A percentile compares a stretch with the other conserved stretches of the same genome.
phyloP scores from a whole-genome alignment of 352 stramenopile genomes.

The Aphanomyces euteiches region DNA sequence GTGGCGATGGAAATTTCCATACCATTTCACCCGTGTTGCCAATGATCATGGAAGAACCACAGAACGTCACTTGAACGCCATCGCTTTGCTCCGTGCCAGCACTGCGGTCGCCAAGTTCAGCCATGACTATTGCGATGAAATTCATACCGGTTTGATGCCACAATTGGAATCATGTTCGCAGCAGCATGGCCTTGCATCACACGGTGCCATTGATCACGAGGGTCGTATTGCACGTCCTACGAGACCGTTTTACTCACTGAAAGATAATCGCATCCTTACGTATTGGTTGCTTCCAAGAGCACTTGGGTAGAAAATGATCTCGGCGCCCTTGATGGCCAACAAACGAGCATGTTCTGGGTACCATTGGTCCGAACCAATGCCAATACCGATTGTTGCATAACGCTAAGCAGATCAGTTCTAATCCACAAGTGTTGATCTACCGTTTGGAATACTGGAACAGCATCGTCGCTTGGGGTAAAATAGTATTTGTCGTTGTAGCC shows the following conservation, averaged over 20 bases:
- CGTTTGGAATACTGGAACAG: constrained; percentile 88
- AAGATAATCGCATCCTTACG: constrained; percentile 45
- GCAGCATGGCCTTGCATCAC: constrained; percentile 89
- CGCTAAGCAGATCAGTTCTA: constrained; percentile 39
- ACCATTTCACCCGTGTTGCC: constrained; percentile 89
- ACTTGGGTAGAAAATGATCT: constrained; percentile 79
- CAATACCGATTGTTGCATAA: constrained; percentile 84
- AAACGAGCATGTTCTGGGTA: constrained; percentile 86
- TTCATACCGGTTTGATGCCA: constrained; percentile 79
- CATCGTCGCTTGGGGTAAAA: constrained; percentile 86
- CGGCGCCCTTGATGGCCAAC: constrained; percentile 85
- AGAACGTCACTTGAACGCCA: constrained; percentile 87
- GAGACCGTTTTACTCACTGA: constrained; percentile 33
- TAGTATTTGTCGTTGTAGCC: constrained; percentile 92
- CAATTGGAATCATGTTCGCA: constrained; percentile 86
- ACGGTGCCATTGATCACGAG: constrained; percentile 87
- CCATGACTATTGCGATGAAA: not conserved
- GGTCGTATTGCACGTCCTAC: constrained; percentile 84
- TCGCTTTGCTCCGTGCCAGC: constrained; percentile 79
- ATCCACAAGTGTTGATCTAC: constrained; percentile 35
- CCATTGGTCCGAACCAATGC: constrained; percentile 91
- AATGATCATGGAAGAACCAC: constrained; percentile 89
- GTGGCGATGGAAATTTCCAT: not conserved
- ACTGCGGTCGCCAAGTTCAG: constrained; percentile 3
- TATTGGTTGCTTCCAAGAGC: constrained; percentile 78